Conservation (phyloP, 2,329 filamentous ascomycete species). For the Talaromyces sp. region DNA sequence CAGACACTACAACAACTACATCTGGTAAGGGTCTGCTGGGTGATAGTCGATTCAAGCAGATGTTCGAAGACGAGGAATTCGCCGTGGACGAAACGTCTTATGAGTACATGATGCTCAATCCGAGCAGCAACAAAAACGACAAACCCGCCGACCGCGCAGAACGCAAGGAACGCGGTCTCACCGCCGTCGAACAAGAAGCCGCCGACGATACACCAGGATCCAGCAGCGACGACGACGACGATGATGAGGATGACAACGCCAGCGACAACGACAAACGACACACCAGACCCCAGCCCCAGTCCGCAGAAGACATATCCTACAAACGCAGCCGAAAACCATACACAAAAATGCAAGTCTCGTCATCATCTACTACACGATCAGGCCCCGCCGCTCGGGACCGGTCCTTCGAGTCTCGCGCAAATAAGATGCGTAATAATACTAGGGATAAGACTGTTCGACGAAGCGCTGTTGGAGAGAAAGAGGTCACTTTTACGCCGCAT, state of each 20-base stretch:
- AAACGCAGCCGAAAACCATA: constrained; percentile 47
- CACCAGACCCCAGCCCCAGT: constrained; percentile 20
- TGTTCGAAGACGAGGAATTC: constrained; percentile 94
- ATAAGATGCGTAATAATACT: constrained; percentile 35
- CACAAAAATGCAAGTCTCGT: constrained; percentile 55
- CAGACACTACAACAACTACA: constrained; percentile 19
- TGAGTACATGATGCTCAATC: constrained; percentile 86
- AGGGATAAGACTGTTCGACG: constrained; percentile 19
- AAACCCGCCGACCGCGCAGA: constrained; percentile 28
- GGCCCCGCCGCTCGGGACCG: constrained; percentile 44
- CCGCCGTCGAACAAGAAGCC: constrained; percentile 59
- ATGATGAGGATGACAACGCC: constrained; percentile 15
- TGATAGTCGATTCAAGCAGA: constrained; percentile 77
- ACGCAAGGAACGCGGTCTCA: constrained; percentile 47
- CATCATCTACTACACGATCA: constrained; percentile 36
- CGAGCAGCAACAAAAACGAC: constrained; percentile 60
- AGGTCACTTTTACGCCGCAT: constrained; percentile 57
- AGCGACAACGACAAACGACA: constrained; percentile 21
- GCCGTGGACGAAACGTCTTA: constrained; percentile 81
- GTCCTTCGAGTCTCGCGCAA: constrained; percentile 55
- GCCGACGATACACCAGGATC: constrained; percentile 46
- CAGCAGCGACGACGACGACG: constrained; percentile 30
- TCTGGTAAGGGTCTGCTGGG: constrained; percentile 62
- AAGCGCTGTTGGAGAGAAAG: constrained; percentile 45
- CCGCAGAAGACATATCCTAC: constrained; percentile 50